These are phyloP conservation scores for Phaeosphaeria sp. DNA, from an alignment of 2,329 filamentous ascomycete species.

Conservation along the genomic window DNA sequence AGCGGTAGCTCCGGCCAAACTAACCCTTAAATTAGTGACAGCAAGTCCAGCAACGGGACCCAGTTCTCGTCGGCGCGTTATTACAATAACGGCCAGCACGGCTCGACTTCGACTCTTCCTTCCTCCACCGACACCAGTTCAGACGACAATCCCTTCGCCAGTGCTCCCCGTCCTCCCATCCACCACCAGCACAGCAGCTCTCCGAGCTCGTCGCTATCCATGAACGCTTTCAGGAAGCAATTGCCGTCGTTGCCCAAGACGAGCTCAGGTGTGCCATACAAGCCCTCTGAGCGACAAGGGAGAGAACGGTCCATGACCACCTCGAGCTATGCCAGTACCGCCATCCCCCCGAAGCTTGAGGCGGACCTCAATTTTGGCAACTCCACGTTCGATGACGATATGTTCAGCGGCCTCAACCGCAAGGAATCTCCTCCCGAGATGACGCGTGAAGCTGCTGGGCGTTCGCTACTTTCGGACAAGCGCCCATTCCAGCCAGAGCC, in stretches of 20 bases:
- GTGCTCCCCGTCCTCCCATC: slow-evolving; percentile 37
- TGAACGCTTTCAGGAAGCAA: slow-evolving; percentile 32
- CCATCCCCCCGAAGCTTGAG: slow-evolving; percentile 60
- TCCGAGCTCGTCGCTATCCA: slow-evolving; percentile 27
- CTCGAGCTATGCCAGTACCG: slow-evolving; percentile 58
- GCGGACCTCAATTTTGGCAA: slow-evolving; percentile 43
- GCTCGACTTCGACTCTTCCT: slow-evolving; percentile 49
- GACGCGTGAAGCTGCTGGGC: slow-evolving; percentile 30
- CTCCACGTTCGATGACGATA: slow-evolving; percentile 56
- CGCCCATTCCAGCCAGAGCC: slow-evolving; percentile 49
- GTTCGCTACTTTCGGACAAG: slow-evolving; percentile 44
- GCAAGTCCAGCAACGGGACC: slow-evolving; percentile 50
- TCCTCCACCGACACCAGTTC: slow-evolving; percentile 49
- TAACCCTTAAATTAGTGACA: slow-evolving; percentile 44
- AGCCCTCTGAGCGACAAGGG: slow-evolving; percentile 20
- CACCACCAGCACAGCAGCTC: slow-evolving; percentile 39
- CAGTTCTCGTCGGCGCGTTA: slow-evolving; percentile 42
- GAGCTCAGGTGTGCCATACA: slow-evolving; percentile 27
- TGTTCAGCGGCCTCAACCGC: slow-evolving; percentile 53
- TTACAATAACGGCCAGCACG: slow-evolving; percentile 46
- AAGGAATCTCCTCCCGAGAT: slow-evolving; percentile 41
- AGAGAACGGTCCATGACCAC: slow-evolving; percentile 54
- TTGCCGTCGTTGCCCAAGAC: slow-evolving; percentile 36
- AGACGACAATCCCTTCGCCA: slow-evolving; percentile 47
- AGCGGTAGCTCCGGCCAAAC: slow-evolving; percentile 31